phyloP scores from a whole-genome alignment of 75 land plant species.

The Cunninghamia lanceolata region DNA sequence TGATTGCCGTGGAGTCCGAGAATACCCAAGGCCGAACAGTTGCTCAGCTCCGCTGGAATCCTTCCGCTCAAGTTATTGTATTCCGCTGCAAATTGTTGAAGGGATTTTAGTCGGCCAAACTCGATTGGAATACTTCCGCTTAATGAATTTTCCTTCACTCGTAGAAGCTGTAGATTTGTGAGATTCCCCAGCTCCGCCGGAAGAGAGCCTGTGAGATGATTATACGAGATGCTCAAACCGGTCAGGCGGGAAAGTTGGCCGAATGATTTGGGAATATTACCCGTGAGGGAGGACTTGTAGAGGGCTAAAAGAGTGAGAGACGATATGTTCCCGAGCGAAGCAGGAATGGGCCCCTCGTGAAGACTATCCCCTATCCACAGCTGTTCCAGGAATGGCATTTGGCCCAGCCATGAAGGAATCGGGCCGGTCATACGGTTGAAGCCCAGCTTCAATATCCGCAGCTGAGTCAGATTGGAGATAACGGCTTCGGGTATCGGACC shows the following conservation, averaged over 20 bases:
- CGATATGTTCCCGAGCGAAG: constrained; percentile 35
- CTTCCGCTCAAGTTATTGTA: constrained; percentile 50
- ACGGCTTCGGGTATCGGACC: not conserved
- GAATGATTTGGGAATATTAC: constrained; percentile 59
- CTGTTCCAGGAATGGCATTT: not conserved
- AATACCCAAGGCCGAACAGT: constrained; percentile 26
- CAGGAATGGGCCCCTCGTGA: constrained; percentile 39
- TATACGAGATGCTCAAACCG: constrained; percentile 45
- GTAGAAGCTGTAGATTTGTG: constrained; percentile 28
- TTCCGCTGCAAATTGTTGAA: constrained; percentile 30
- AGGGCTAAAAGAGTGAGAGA: constrained; percentile 34
- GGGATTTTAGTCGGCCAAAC: constrained; percentile 30
- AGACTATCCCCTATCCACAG: not conserved
- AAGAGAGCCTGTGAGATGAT: constrained; percentile 53
- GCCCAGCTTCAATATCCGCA: not conserved
- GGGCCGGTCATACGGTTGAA: not conserved
- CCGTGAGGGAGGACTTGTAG: constrained; percentile 40
- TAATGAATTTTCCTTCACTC: constrained; percentile 36
- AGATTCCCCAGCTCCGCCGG: constrained; percentile 50
- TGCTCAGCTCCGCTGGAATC: constrained; percentile 66
- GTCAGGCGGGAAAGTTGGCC: constrained; percentile 32
- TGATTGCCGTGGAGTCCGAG: constrained; percentile 38
- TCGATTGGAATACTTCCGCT: constrained; percentile 53
- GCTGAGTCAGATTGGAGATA: not conserved
- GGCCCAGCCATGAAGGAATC: not conserved